A percentile compares a stretch with the other conserved stretches of the same genome.
Evolutionary conservation across 768 basidiomycete species (phyloP).

Genomic region (Cytidiella melzeri): DNA sequence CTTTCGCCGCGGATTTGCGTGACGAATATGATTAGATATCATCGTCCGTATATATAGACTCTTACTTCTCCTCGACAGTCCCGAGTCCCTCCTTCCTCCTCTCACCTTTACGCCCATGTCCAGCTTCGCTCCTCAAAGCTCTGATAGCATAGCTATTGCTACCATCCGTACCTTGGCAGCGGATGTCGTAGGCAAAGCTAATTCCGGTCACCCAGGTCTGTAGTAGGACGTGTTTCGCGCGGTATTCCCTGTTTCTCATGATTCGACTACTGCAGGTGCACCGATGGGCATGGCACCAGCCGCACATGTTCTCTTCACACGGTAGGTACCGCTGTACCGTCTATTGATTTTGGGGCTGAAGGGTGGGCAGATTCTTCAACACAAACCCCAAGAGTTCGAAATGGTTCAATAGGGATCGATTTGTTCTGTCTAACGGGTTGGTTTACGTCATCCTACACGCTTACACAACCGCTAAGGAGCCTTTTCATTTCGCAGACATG

Average conservation of each 20-base stretch:
- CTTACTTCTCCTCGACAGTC: constrained; percentile 5
- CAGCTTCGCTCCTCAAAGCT: constrained; percentile 27
- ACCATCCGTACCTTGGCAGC: constrained; percentile 75
- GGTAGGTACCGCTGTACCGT: constrained; percentile 34
- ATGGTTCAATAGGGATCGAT: constrained; percentile 96
- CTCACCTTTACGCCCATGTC: constrained; percentile 30
- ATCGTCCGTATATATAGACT: constrained; percentile 15
- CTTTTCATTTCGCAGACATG: constrained; percentile 45
- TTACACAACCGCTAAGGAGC: constrained; percentile 9
- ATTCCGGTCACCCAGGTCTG: constrained; percentile 89
- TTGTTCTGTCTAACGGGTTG: constrained; percentile 93
- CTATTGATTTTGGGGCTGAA: neutral
- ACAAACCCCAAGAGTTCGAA: constrained; percentile 85
- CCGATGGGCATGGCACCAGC: constrained; percentile 92
- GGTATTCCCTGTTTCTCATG: constrained; percentile 9
- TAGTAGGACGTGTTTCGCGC: neutral
- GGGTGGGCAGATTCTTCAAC: constrained; percentile 64
- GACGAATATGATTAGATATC: constrained; percentile 10
- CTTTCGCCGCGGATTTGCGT: neutral
- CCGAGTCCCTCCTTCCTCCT: constrained; percentile 12
- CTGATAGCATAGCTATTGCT: constrained; percentile 57
- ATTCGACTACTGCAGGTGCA: constrained; percentile 51
- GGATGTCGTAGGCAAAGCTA: constrained; percentile 78
- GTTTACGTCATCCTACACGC: constrained; percentile 21
- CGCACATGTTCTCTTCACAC: constrained; percentile 74